Base-by-base conservation (phyloP, 305 asterid genomes). In the Rubia balearica region DNA sequence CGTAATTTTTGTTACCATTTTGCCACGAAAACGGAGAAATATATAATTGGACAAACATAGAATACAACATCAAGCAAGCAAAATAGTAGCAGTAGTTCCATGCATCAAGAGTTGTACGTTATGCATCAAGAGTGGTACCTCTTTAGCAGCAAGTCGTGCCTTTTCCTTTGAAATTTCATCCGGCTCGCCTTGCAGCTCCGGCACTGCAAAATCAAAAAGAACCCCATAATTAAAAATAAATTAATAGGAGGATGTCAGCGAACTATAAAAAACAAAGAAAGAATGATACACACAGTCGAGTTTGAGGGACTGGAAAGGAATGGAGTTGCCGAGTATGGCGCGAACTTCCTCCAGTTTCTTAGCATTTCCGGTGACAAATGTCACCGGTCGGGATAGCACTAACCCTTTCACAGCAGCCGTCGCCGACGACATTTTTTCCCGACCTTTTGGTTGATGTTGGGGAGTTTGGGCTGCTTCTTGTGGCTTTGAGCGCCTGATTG, bases 321-420 rank as follows among this genome's bases (percentile, higher is more conserved):
- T 89, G 3, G 99, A 85, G 76, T 84, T 85, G 51, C 97, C 98
- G 55, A 94, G 87, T 61, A 91, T 94, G 2, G 91, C 81, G 61
- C 88, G 89, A 36, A 94, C 98, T 78, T 94, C 99, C 82, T 94
- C 97, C 38, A 94, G 89, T 84, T 91, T 94, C 81, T 94, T 94
- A 55, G 95, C 90, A 82, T 94, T 94, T 48, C 99, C 98, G 11
- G 99, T 94, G 7, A 89, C 99, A 71, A 94, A 94, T 3, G 99
- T 94, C 77, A 94, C 95, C 61, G 97, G 89, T 85, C 88, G 91
- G 8, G 85, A 83, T 69, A 89, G 76, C 79, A 74, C 68, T 51
- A 65, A 73, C 79, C 76, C 82, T 51, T 81, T 80, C 30, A 78
- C 74, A 71, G 77, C 85, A 62, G 82, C 82, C 73, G 81, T 79